A percentile compares a stretch with the other conserved stretches of the same genome.
These are phyloP conservation scores for Dryadomyces sulphureus DNA, from an alignment of 2,329 filamentous ascomycete genomes.

Conservation along the genomic window DNA sequence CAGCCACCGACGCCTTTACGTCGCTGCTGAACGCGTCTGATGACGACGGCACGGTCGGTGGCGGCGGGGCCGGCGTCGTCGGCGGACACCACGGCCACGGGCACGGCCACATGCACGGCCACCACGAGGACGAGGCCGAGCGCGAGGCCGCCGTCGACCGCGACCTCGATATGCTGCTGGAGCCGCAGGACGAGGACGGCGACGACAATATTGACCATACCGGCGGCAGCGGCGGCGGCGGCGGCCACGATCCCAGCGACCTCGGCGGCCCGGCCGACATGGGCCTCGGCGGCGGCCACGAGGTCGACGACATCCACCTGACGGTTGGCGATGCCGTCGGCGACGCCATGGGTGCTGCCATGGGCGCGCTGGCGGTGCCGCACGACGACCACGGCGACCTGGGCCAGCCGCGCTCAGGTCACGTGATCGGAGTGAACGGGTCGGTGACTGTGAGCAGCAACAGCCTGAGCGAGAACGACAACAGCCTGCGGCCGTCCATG, in stretches of 20 bases:
- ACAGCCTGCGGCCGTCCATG: conserved; percentile 3
- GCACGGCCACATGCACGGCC: conserved; percentile 4
- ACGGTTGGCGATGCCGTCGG: neutral
- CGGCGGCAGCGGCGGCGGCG: neutral
- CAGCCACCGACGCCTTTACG: conserved; percentile 35
- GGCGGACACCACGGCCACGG: neutral
- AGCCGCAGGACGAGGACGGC: conserved; percentile 28
- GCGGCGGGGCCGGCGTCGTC: neutral
- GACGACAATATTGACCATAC: conserved; percentile 8
- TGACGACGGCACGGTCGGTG: conserved; percentile 11
- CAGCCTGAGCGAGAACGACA: neutral
- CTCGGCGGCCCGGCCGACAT: neutral
- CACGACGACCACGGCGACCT: neutral
- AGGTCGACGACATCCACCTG: conserved; percentile 1
- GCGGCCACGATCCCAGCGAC: neutral
- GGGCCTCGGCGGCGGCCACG: neutral
- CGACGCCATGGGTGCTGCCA: neutral
- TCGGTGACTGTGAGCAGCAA: neutral
- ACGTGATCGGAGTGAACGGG: too few relatives aligned
- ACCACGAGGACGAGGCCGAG: conserved; percentile 17
- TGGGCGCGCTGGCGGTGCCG: neutral
- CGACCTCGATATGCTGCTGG: conserved; percentile 37
- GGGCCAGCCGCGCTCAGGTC: too few relatives aligned
- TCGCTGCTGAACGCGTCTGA: conserved; percentile 35
- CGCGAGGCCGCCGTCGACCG: conserved; percentile 27